Evolutionary conservation across 1,139 yeast genomes (phyloP).

Genomic region (Schwanniomyces etchellsii): DNA sequence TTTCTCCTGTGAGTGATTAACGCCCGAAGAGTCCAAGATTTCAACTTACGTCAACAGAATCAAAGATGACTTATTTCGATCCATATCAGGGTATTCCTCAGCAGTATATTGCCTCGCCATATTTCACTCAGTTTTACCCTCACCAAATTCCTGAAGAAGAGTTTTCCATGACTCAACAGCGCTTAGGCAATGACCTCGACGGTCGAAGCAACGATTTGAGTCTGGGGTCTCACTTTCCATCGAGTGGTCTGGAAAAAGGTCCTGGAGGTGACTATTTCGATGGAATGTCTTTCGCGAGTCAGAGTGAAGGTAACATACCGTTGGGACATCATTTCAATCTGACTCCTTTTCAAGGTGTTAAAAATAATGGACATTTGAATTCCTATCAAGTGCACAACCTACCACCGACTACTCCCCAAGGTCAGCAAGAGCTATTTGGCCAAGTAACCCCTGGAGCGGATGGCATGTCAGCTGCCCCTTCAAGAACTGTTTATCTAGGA

Average conservation of each 20-base stretch:
- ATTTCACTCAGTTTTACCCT: slow-evolving; percentile 29
- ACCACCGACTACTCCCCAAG: slow-evolving; percentile 3
- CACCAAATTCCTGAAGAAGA: slow-evolving; percentile 13
- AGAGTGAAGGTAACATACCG: background rate
- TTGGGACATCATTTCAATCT: slow-evolving; percentile 4
- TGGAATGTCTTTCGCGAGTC: background rate
- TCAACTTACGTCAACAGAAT: too few relatives aligned
- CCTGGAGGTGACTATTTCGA: slow-evolving; percentile 19
- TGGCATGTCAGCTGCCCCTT: slow-evolving; percentile 45
- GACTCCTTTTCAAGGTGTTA: slow-evolving; percentile 1
- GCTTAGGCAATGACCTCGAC: slow-evolving; percentile 8
- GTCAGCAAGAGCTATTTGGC: slow-evolving; percentile 5
- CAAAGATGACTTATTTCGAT: slow-evolving; percentile 39
- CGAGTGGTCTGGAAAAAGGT: slow-evolving; percentile 8
- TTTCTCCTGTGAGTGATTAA: too few relatives aligned
- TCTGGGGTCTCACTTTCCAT: background rate
- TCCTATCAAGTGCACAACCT: slow-evolving; percentile 4
- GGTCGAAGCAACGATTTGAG: too few relatives aligned
- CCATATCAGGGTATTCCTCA: slow-evolving; percentile 40
- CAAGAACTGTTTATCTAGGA: slow-evolving; percentile 87
- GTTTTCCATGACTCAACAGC: slow-evolving; percentile 5
- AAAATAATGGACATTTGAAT: slow-evolving; percentile 4
- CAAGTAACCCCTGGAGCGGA: slow-evolving; percentile 5
- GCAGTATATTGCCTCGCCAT: slow-evolving; percentile 31
- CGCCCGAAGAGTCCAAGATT: too few relatives aligned